Percentiles rank a stretch among this genome's conserved stretches.
Evolutionary conservation across 768 basidiomycete genomes (phyloP).

Genomic region (Cytidiella melzeri): DNA sequence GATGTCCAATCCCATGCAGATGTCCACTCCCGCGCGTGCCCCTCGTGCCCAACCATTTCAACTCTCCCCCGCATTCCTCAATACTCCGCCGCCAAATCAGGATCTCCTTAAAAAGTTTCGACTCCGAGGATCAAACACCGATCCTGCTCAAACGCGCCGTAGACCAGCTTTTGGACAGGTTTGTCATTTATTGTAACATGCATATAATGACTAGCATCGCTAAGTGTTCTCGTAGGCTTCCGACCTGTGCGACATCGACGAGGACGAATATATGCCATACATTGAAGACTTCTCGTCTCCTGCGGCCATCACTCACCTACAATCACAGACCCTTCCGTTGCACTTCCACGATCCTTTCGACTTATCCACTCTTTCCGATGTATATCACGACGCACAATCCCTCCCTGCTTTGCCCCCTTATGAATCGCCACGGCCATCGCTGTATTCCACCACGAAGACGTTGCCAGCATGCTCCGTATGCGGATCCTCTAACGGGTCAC

Average conservation of each 20-base stretch:
- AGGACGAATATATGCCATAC: conserved; percentile 55
- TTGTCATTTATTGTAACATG: conserved; percentile 11
- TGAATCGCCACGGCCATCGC: conserved; percentile 1
- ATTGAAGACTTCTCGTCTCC: conserved; percentile 32
- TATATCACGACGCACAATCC: conserved; percentile 27
- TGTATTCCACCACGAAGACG: conserved; percentile 27
- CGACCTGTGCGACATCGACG: conserved; percentile 71
- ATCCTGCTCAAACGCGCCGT: conserved; percentile 52
- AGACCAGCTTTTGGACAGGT: conserved; percentile 37
- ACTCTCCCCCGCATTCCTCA: conserved; percentile 33
- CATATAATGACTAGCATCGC: conserved; percentile 9
- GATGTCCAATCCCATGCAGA: conserved; percentile 21
- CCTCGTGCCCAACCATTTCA: conserved; percentile 26
- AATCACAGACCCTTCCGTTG: conserved; percentile 27
- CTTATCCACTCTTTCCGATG: conserved; percentile 30
- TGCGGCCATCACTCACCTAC: conserved; percentile 23
- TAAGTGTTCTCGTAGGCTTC: conserved; percentile 25
- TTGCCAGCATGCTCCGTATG: conserved; percentile 56
- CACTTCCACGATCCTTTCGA: conserved; percentile 40
- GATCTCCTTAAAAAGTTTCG: conserved; percentile 50
- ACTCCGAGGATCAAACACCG: conserved; percentile 66
- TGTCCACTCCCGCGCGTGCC: conserved; percentile 23
- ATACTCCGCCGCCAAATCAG: conserved; percentile 64
- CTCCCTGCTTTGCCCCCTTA: conserved; percentile 8
- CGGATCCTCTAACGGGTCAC: conserved; percentile 36